These are phyloP conservation scores for Alternaria sp. DNA, from an alignment of 2,329 filamentous ascomycete genomes.

Conservation along the genomic window DNA sequence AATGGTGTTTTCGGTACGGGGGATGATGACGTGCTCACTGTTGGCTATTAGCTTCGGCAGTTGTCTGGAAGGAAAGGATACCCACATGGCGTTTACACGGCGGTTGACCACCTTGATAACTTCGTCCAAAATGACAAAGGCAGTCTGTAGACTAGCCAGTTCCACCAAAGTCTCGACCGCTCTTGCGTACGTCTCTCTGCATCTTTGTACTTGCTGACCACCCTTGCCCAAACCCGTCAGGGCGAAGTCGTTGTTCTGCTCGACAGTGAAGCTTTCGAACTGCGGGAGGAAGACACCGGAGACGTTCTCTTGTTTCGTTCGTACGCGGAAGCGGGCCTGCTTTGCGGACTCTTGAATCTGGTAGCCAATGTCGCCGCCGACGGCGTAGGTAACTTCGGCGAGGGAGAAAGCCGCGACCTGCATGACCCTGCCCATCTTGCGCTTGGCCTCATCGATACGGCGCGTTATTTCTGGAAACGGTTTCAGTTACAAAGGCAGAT, in stretches of 20 bases:
- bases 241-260: constrained; percentile 93
- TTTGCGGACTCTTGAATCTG: constrained; percentile 97
- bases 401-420: constrained; percentile 98
- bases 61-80: constrained; percentile 22
- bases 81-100: constrained; percentile 94
- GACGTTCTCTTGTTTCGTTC: constrained; percentile 97
- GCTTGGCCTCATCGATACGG: constrained; percentile 97
- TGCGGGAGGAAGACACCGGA: constrained; percentile 93
- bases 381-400: constrained; percentile 95
- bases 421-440: constrained; percentile 99
- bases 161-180: constrained; percentile 97
- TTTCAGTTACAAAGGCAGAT: constrained; percentile 31
- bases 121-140: constrained; percentile 96
- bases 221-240: constrained; percentile 95
- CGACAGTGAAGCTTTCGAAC: constrained; percentile 88
- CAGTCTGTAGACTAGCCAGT: constrained; percentile 93
- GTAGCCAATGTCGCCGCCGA: constrained; percentile 91
- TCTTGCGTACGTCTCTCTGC: constrained; percentile 92
- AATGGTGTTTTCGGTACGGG: constrained; percentile 98
- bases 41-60: constrained; percentile 22
- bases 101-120: constrained; percentile 99
- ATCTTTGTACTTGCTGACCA: constrained; percentile 94
- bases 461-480: constrained; percentile 76
- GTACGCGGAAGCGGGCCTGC: constrained; percentile 87
- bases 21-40: constrained; percentile 93